Conservation (phyloP, 2,329 filamentous ascomycete genomes). For the Cadophora sp. region DNA sequence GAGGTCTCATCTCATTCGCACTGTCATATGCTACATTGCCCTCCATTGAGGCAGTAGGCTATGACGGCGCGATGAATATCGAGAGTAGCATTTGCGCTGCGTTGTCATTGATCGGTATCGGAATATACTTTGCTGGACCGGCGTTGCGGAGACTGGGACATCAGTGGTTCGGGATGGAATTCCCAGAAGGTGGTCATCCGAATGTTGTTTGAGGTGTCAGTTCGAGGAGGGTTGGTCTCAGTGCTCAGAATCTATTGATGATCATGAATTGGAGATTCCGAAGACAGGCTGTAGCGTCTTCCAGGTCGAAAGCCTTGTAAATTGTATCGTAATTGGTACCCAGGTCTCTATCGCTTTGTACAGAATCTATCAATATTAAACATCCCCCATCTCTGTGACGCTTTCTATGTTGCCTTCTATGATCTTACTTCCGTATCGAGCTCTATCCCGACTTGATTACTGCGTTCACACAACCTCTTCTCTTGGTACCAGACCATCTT, state of each 20-base stretch:
- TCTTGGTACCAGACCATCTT: constrained; percentile 1
- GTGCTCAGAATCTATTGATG: too few relatives aligned
- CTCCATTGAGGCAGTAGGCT: too few relatives aligned
- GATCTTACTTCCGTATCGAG: background rate
- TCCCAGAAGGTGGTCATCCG: too few relatives aligned
- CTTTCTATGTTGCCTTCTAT: background rate
- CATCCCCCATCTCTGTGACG: background rate
- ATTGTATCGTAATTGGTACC: background rate
- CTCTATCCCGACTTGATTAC: background rate
- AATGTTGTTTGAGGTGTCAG: too few relatives aligned
- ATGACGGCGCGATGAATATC: too few relatives aligned
- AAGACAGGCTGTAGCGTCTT: background rate
- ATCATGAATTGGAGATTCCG: too few relatives aligned
- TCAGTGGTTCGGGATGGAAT: too few relatives aligned
- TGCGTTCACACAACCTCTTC: background rate
- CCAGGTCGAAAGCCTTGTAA: background rate
- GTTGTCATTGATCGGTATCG: background rate
- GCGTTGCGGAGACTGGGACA: background rate
- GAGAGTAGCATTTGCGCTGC: too few relatives aligned
- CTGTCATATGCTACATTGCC: too few relatives aligned
- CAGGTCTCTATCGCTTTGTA: background rate
- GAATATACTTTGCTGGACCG: background rate
- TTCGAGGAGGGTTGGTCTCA: too few relatives aligned
- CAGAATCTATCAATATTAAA: background rate
- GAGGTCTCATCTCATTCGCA: too few relatives aligned